These are phyloP conservation scores for Plantago elongata DNA, from an alignment of 257 asterid genomes.

Conservation along the genomic window DNA sequence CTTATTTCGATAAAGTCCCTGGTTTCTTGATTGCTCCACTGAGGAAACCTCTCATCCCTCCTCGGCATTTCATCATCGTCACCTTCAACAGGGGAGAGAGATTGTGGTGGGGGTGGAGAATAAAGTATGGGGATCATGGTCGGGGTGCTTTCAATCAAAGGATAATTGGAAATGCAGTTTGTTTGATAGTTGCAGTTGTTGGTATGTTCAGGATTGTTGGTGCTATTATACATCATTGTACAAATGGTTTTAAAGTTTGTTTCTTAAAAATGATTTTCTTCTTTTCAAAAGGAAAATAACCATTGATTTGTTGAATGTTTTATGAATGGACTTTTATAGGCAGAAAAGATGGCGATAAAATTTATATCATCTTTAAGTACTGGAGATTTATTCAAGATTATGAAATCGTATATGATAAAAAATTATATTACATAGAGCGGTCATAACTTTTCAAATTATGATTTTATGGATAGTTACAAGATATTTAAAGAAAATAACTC, in stretches of 20 bases:
- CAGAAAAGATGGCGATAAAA: background rate
- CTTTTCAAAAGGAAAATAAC: background rate
- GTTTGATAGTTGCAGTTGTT: background rate
- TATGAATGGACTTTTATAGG: background rate
- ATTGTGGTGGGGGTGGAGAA: background rate
- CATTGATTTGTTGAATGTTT: background rate
- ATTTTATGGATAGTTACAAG: no score
- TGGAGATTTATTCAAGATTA: background rate
- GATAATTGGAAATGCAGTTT: background rate
- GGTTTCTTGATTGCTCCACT: constrained; percentile 67
- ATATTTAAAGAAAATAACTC: no score
- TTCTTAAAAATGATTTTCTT: background rate
- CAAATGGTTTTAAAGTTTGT: background rate
- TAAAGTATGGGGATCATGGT: background rate
- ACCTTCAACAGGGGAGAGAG: background rate
- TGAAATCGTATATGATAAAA: no score
- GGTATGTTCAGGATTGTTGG: background rate
- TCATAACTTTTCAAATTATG: no score
- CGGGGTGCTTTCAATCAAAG: background rate
- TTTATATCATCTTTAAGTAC: background rate
- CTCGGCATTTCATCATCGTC: constrained; percentile 41
- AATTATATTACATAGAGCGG: no score
- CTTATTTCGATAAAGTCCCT: constrained; percentile 59
- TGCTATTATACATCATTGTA: background rate
- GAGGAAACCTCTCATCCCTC: constrained; percentile 63